These are phyloP conservation scores for Coemansia sp. DNA, from an alignment of 192 early-diverging fungal genomes.

Conservation along the genomic window DNA sequence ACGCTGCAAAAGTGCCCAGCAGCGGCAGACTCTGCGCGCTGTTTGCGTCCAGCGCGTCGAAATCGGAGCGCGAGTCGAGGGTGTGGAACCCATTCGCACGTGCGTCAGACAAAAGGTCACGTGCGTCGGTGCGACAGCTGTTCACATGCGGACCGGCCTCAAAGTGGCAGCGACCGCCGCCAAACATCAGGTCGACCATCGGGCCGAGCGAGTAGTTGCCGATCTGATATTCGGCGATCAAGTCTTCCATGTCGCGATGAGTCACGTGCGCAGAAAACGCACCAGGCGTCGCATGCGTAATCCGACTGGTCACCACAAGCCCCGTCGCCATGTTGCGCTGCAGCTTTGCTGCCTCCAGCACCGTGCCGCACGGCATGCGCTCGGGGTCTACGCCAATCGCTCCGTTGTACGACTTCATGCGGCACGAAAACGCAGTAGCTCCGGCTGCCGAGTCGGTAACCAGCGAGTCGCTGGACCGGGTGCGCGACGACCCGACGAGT, in stretches of 20 bases:
- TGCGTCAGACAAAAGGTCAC: constrained; percentile 63
- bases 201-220: constrained; percentile 84
- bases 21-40: constrained; percentile 57
- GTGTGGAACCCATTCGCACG: constrained; percentile 64
- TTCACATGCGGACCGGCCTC: constrained; percentile 59
- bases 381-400: constrained; percentile 78
- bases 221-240: constrained; percentile 88
- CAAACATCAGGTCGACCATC: constrained; percentile 83
- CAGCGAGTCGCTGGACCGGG: constrained; percentile 72
- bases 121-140: constrained; percentile 77
- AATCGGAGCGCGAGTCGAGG: constrained; percentile 56
- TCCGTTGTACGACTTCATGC: constrained; percentile 88
- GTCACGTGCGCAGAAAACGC: constrained; percentile 79
- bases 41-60: constrained; percentile 55
- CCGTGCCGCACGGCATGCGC: constrained; percentile 81
- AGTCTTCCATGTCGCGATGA: constrained; percentile 74
- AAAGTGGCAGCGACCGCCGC: constrained; percentile 90
- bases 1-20: constrained; percentile 72
- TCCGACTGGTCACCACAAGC: constrained; percentile 87
- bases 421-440: constrained; percentile 93
- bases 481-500: constrained; percentile 86
- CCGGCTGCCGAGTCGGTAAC: constrained; percentile 97
- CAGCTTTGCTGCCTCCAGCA: constrained; percentile 90
- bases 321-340: constrained; percentile 77
- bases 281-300: constrained; percentile 91